Conservation (phyloP, 2,329 filamentous ascomycete species). For the Trichoderma brevicompactum region DNA sequence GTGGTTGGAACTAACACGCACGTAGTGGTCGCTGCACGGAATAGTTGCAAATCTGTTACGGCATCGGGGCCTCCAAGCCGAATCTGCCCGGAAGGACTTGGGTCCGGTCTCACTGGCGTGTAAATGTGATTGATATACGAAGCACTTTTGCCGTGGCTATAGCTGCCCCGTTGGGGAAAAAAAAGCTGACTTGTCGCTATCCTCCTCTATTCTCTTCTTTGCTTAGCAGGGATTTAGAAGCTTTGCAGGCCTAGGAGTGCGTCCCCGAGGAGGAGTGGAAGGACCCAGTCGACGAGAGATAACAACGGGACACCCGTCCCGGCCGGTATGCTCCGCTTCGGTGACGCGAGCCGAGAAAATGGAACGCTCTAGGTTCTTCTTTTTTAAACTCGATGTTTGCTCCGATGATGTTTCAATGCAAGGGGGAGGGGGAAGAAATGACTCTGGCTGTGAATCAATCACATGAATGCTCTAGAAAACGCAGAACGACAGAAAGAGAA, state of each 20-base stretch:
- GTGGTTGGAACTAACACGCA: neutral
- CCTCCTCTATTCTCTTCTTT: too few species aligned
- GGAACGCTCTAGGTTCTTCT: neutral
- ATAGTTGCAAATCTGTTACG: slow-evolving; percentile 4
- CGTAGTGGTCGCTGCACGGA: neutral
- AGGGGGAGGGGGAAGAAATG: too few species aligned
- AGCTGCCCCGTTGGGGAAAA: too few species aligned
- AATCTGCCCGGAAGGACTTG: slow-evolving; percentile 18
- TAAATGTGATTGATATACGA: neutral
- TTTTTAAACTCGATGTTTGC: neutral
- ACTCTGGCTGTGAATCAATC: too few species aligned
- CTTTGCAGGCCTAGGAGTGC: too few species aligned
- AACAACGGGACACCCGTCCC: neutral
- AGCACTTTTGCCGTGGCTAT: too few species aligned
- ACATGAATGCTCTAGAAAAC: too few species aligned
- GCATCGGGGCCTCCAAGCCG: slow-evolving; percentile 14
- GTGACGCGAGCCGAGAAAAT: neutral
- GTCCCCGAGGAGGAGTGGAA: too few species aligned
- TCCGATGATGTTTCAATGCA: neutral
- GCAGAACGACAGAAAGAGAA: too few species aligned
- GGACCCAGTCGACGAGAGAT: neutral
- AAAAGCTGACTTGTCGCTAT: too few species aligned
- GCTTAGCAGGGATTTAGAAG: too few species aligned
- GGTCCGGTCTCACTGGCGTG: slow-evolving; percentile 16
- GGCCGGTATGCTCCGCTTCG: slow-evolving; percentile 20